A percentile compares a stretch with the other conserved stretches of the same genome.
These are phyloP conservation scores for Eimeria sp. DNA, from an alignment of 169 alveolate genomes.

Conservation along the genomic window DNA sequence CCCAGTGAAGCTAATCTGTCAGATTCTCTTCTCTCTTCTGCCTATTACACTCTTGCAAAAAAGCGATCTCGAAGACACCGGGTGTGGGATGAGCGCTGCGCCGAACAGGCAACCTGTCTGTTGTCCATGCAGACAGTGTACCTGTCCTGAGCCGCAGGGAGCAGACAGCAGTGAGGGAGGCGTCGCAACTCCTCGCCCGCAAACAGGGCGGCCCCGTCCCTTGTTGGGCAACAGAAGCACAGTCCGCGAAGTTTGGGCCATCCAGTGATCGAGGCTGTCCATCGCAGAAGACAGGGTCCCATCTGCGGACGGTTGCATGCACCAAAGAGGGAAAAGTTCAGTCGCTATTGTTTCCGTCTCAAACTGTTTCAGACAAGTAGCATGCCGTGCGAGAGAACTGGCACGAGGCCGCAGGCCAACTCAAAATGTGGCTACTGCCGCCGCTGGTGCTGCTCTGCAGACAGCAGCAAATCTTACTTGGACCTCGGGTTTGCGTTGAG, in stretches of 20 bases:
- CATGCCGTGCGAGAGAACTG: background rate
- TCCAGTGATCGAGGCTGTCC: conserved; percentile 30
- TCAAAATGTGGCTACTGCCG: background rate
- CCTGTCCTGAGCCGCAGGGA: conserved; percentile 54
- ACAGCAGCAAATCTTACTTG: background rate
- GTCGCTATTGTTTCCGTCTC: background rate
- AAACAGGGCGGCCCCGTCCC: conserved; percentile 36
- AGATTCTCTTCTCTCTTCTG: background rate
- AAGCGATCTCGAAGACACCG: background rate
- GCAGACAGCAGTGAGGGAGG: conserved; percentile 34
- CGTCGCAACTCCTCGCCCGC: conserved; percentile 57
- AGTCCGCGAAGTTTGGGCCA: conserved; percentile 26
- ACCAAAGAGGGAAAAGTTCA: background rate
- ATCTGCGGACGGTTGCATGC: conserved; percentile 21
- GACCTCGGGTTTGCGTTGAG: background rate
- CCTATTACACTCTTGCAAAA: background rate
- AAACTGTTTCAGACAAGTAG: background rate
- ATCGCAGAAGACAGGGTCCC: conserved; percentile 43
- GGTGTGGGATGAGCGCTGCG: background rate
- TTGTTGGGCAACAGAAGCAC: background rate
- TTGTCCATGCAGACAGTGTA: background rate
- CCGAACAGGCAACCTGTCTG: background rate
- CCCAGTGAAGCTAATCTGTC: background rate
- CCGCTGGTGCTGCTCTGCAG: background rate
- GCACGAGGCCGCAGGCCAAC: background rate